Evolutionary conservation across 2,329 filamentous ascomycete species (phyloP).

Genomic region (Monilinia vaccinii-corymbosi): DNA sequence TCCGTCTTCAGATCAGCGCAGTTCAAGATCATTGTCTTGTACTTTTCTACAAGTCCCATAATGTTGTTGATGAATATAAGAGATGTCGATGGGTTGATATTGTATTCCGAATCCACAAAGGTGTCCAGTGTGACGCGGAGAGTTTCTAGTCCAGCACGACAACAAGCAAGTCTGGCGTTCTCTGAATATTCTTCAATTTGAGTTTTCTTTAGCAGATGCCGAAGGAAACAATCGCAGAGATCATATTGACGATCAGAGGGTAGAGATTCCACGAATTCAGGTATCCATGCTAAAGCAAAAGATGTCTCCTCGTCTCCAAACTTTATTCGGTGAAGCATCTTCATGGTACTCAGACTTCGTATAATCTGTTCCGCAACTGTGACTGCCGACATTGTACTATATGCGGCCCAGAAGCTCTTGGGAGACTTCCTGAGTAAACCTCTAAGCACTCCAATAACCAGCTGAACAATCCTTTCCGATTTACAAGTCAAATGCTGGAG

Average conservation of each 20-base stretch:
- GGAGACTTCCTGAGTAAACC: slow-evolving; percentile 66
- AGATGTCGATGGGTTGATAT: slow-evolving; percentile 41
- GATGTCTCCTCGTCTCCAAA: slow-evolving; percentile 43
- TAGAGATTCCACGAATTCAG: slow-evolving; percentile 68
- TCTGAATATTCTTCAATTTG: slow-evolving; percentile 46
- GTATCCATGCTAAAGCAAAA: slow-evolving; percentile 67
- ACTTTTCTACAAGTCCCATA: slow-evolving; percentile 54
- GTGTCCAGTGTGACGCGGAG: slow-evolving; percentile 48
- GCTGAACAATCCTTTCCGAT: slow-evolving; percentile 50
- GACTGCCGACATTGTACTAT: slow-evolving; percentile 70
- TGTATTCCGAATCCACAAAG: slow-evolving; percentile 43
- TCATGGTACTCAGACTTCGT: slow-evolving; percentile 56
- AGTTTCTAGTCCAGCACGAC: slow-evolving; percentile 53
- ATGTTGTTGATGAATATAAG: slow-evolving; percentile 56
- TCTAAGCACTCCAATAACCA: slow-evolving; percentile 62
- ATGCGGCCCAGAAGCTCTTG: slow-evolving; percentile 78
- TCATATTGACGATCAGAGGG: slow-evolving; percentile 67
- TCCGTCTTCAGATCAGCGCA: slow-evolving; percentile 40
- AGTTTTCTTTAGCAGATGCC: slow-evolving; percentile 61
- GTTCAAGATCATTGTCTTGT: slow-evolving; percentile 50
- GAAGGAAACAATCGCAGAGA: slow-evolving; percentile 69
- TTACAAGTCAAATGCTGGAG: slow-evolving; percentile 45
- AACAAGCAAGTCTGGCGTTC: slow-evolving; percentile 51
- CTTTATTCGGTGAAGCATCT: slow-evolving; percentile 52
- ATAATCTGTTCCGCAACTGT: slow-evolving; percentile 80